Percentiles rank a stretch among this genome's conserved stretches.
Conservation (phyloP, 495 filamentous ascomycete genomes). For the Neurospora africana region DNA sequence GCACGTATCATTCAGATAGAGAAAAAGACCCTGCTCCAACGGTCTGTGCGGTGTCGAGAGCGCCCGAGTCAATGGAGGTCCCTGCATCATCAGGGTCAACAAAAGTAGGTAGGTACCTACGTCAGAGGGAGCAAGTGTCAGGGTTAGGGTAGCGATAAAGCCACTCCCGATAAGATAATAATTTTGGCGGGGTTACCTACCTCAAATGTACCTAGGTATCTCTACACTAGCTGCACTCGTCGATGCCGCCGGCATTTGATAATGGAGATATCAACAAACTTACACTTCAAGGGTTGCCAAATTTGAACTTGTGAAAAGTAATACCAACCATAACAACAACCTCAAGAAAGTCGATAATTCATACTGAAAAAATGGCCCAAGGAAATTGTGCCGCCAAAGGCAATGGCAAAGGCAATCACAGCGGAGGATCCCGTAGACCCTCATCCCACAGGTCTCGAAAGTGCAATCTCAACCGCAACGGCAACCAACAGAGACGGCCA, state of each 20-base stretch:
- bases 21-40: not conserved
- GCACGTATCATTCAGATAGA: not conserved
- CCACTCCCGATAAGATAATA: not conserved
- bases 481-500: not conserved
- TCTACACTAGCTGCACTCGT: not conserved
- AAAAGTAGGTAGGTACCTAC: not conserved
- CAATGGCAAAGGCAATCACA: not conserved
- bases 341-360: not conserved
- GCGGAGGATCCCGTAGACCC: not conserved
- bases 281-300: not conserved
- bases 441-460: not conserved
- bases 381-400: not conserved
- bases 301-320: not conserved
- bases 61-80: not conserved
- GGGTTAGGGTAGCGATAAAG: not conserved
- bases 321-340: not conserved
- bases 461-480: not conserved
- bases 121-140: not conserved
- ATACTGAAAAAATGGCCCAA: not conserved
- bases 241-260: not conserved
- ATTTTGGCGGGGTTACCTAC: not conserved
- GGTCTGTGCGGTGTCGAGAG: not conserved
- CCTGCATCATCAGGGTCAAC: not conserved
- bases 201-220: not conserved
- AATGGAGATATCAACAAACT: not conserved